Evolutionary conservation across 192 early-diverging fungal species (phyloP).

Genomic region (Coemansia sp.): DNA sequence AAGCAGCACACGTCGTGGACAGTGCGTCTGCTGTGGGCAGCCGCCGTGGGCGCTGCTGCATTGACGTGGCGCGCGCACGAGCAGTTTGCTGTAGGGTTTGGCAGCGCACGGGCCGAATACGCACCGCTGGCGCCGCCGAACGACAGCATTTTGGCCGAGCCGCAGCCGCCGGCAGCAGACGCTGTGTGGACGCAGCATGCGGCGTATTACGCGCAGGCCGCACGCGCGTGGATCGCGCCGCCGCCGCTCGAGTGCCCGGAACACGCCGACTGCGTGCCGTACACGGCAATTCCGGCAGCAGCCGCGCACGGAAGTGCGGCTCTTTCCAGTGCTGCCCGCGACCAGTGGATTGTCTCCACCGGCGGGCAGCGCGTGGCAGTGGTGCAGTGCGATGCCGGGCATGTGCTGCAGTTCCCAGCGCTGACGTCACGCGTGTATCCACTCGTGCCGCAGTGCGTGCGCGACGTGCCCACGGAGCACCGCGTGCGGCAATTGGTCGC

Average conservation of each 20-base stretch:
- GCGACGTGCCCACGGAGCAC: slow-evolving; percentile 39
- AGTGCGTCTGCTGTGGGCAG: slow-evolving; percentile 17
- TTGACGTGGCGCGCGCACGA: slow-evolving; percentile 38
- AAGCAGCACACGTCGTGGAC: slow-evolving; percentile 14
- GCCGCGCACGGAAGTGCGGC: slow-evolving; percentile 7
- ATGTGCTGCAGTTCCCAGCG: slow-evolving; percentile 34
- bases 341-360: slow-evolving; percentile 34
- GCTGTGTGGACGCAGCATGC: slow-evolving; percentile 14
- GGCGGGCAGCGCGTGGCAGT: slow-evolving; percentile 13
- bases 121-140: slow-evolving; percentile 20
- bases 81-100: slow-evolving; percentile 42
- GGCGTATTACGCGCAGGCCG: slow-evolving; percentile 25
- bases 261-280: slow-evolving; percentile 46
- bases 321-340: slow-evolving; percentile 13
- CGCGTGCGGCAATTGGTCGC: slow-evolving; percentile 39
- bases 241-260: slow-evolving; percentile 41
- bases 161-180: not conserved
- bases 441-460: slow-evolving; percentile 36
- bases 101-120: slow-evolving; percentile 37
- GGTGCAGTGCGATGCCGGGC: slow-evolving; percentile 44
- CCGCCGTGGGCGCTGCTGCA: slow-evolving; percentile 7
- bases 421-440: slow-evolving; percentile 29
- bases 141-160: slow-evolving; percentile 18
- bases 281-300: slow-evolving; percentile 16
- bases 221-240: slow-evolving; percentile 19